phyloP scores from a whole-genome alignment of 495 filamentous ascomycete species.

The Cercophora scortea region DNA sequence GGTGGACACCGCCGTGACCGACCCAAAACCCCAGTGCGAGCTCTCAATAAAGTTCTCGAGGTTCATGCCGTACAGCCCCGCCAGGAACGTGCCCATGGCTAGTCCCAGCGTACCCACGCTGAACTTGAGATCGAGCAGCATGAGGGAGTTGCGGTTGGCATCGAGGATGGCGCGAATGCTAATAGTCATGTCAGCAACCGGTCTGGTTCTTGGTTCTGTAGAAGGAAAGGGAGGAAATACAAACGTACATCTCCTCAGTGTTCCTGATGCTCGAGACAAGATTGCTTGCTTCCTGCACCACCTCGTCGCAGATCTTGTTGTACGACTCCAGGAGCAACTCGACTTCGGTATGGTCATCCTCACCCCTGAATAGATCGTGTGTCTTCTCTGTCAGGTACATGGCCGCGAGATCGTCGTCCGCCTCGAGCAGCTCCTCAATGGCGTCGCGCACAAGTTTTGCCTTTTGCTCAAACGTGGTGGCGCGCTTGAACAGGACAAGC shows the following conservation, averaged over 20 bases:
- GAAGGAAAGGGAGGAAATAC: too few species aligned
- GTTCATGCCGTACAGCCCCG: conserved; percentile 98
- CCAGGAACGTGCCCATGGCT: conserved; percentile 86
- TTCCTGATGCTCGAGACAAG: conserved; percentile 93
- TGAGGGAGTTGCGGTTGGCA: conserved; percentile 95
- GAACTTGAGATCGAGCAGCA: conserved; percentile 96
- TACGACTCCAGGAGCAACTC: conserved; percentile 96
- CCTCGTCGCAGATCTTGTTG: conserved; percentile 95
- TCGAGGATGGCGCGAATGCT: conserved; percentile 96
- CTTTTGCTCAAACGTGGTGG: conserved; percentile 96
- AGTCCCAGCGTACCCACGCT: conserved; percentile 89
- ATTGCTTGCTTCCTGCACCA: conserved; percentile 89
- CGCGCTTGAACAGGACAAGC: conserved; percentile 86
- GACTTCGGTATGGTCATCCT: conserved; percentile 91
- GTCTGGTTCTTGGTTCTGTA: background rate
- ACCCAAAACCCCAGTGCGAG: conserved; percentile 78
- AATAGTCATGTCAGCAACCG: background rate
- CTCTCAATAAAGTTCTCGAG: conserved; percentile 98
- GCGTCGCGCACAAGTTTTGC: conserved; percentile 89
- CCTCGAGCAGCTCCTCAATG: conserved; percentile 93
- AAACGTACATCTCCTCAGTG: conserved; percentile 89
- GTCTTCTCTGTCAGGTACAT: conserved; percentile 93
- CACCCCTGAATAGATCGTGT: conserved; percentile 62
- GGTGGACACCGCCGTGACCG: conserved; percentile 61
- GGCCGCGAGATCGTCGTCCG: conserved; percentile 86